Percentiles rank a stretch among this genome's conserved stretches.
Conservation (phyloP, 495 filamentous ascomycete genomes). For the Neurospora pannonica region DNA sequence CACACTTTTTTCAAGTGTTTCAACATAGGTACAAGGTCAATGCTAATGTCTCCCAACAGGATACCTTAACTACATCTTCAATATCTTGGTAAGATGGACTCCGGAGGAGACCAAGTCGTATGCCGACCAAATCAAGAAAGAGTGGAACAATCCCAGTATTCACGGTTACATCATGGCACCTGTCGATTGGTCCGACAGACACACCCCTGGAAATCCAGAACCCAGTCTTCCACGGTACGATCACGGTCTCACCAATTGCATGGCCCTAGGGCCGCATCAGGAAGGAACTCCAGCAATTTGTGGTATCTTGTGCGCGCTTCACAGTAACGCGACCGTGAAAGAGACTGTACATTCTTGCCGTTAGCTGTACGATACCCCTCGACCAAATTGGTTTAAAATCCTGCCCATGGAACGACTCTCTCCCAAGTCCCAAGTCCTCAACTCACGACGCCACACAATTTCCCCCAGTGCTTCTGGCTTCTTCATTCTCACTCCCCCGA, state of each 20-base stretch:
- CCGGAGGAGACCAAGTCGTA: background rate
- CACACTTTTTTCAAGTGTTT: too few relatives aligned
- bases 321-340: background rate
- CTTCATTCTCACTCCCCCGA: background rate
- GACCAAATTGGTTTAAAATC: background rate
- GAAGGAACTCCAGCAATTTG: background rate
- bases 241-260: background rate
- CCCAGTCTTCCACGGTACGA: background rate
- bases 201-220: background rate
- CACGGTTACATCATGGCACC: background rate
- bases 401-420: background rate
- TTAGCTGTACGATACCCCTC: background rate
- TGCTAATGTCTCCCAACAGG: background rate
- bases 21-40: too few relatives aligned
- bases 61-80: background rate
- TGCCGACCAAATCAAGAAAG: background rate
- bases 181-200: background rate
- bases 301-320: background rate
- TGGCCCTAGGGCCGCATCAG: background rate
- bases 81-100: background rate
- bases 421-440: background rate
- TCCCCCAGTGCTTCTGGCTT: background rate
- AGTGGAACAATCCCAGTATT: background rate
- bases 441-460: background rate
- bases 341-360: background rate